Evolutionary conservation across 2,329 filamentous ascomycete species (phyloP), one percentile per base, ranked within the genome.

Genomic region (Stemphylium lycopersici): DNA sequence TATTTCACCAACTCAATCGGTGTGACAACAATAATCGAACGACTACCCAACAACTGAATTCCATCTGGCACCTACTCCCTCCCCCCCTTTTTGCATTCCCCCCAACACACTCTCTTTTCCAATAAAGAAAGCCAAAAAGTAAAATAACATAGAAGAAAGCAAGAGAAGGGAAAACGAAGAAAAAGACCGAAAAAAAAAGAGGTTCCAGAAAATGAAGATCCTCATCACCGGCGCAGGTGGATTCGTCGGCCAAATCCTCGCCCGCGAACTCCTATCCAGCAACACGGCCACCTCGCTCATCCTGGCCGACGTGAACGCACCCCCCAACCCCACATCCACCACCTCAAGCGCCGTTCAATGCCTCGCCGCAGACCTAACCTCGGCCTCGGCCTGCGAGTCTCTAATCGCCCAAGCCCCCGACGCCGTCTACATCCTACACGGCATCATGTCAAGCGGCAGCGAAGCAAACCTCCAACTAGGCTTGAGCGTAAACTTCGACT

Each of bases 361-460:
- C 33, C 56, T 85, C 38, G 78, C 78, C 22, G 80, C 82, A 8
- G 84, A 88, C 66, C 78, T 87, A 2, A 77, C 84, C 12, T 65
- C 72, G 11, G 34, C 61, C 2, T 52, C 68, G 32, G 58, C 65
- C 13, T 67, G 63, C 34, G 55, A 68, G 32, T 55, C 55, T 1
- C 52, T 74, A 6, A 66, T 73, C 15, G 61, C 63, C 12, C 61
- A 62, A 41, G 45, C 52, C n/a, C 71, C 71, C 6, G 71, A 73
- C 63, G 71, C 66, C 3, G 63, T 74, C 12, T 88, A 85, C 73
- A 77, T 86, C 63, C 84, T 88, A 69, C 86, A 88, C 71, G 86
- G 86, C 58, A 86, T 88, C 77, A 88, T 88, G 86, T 87, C 85
- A 0, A 81, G 82, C 11, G 84, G 84, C 5, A 83, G 84, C 13